phyloP scores from a whole-genome alignment of 2,329 filamentous ascomycete species.

The Aphanoascus verrucosus region DNA sequence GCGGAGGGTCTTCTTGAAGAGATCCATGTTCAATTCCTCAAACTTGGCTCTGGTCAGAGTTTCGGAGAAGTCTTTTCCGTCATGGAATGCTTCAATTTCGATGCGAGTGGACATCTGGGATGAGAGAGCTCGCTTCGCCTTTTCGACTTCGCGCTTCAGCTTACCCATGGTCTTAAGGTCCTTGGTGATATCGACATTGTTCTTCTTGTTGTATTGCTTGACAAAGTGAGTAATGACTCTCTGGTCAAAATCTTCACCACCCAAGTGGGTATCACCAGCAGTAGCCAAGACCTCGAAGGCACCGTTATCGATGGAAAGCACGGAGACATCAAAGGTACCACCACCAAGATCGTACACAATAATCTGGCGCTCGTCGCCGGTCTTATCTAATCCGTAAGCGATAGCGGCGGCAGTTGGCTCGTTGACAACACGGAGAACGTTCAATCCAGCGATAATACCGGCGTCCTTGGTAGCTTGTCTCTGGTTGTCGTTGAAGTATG shows the following conservation, averaged over 20 bases:
- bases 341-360: constrained; percentile 90
- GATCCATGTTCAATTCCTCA: constrained; percentile 96
- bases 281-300: constrained; percentile 92
- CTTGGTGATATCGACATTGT: constrained; percentile 83
- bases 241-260: constrained; percentile 99
- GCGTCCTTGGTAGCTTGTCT: constrained; percentile 95
- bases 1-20: constrained; percentile 99
- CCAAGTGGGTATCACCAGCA: constrained; percentile 91
- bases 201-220: constrained; percentile 99
- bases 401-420: constrained; percentile 92
- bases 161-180: constrained; percentile 98
- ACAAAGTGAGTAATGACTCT: constrained; percentile 91
- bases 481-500: constrained; percentile 98
- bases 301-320: constrained; percentile 81
- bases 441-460: constrained; percentile 81
- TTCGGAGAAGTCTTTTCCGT: constrained; percentile 97
- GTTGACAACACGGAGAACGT: constrained; percentile 92
- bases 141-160: constrained; percentile 98
- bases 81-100: constrained; percentile 94
- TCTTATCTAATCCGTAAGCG: constrained; percentile 87
- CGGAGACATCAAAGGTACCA: constrained; percentile 90
- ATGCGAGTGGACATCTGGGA: constrained; percentile 88
- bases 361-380: constrained; percentile 70
- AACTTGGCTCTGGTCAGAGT: constrained; percentile 98
- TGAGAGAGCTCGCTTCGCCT: constrained; percentile 96